Percentiles rank a stretch among this genome's conserved stretches.
These are phyloP conservation scores for Dictyostelium brefeldianum DNA, from an alignment of 78 protist species.

Conservation along the genomic window DNA sequence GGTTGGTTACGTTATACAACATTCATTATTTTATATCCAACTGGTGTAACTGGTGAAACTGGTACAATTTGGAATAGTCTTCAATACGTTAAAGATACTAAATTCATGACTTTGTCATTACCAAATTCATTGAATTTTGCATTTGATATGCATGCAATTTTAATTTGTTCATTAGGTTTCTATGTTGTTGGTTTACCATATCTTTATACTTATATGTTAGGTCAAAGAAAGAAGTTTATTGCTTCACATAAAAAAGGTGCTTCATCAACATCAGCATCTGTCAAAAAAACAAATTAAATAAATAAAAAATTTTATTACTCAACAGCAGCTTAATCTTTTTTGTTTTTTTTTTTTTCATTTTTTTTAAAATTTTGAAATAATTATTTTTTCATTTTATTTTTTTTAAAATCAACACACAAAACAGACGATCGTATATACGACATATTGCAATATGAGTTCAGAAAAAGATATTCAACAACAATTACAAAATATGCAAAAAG, in stretches of 20 bases:
- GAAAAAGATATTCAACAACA: constrained; percentile 8
- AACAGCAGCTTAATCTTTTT: too few species aligned
- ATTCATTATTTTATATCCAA: constrained; percentile 81
- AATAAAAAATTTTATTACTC: neutral
- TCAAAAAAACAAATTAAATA: constrained; percentile 28
- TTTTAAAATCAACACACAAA: neutral
- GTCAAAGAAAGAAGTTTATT: constrained; percentile 82
- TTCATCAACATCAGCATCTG: neutral
- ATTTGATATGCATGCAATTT: constrained; percentile 15
- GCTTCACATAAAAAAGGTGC: constrained; percentile 12
- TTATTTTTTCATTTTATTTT: neutral
- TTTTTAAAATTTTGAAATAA: too few species aligned
- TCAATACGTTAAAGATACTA: constrained; percentile 20
- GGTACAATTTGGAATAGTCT: constrained; percentile 48
- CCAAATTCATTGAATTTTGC: constrained; percentile 78
- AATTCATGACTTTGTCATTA: neutral
- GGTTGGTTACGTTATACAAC: constrained; percentile 85
- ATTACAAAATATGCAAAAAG: neutral
- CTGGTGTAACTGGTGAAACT: constrained; percentile 86
- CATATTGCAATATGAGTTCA: too few species aligned
- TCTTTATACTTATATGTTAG: constrained; percentile 84
- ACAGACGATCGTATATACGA: neutral
- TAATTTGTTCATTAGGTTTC: constrained; percentile 27
- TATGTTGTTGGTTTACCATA: constrained; percentile 86
- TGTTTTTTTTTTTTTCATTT: too few species aligned